phyloP scores from a whole-genome alignment of 805 yeast species.

The Yamadazyma endophytica region DNA sequence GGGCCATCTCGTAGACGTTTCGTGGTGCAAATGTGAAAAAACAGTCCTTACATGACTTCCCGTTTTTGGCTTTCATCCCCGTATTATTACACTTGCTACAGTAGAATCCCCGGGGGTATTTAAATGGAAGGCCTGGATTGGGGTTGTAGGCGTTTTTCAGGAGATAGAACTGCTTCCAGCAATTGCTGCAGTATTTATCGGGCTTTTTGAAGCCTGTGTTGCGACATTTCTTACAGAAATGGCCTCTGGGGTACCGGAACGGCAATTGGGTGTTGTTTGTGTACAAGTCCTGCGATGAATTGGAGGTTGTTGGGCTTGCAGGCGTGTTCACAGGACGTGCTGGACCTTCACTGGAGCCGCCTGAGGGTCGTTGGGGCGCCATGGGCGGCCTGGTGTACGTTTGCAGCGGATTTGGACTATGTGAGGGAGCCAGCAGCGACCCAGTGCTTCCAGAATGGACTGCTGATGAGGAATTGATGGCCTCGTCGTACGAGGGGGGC shows the following conservation, averaged over 20 bases:
- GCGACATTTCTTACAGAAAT: conserved; percentile 28
- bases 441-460: background rate
- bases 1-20: conserved; percentile 10
- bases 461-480: conserved; percentile 17
- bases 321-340: conserved; percentile 1
- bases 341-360: too few species aligned
- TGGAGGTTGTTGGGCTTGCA: conserved; percentile 7
- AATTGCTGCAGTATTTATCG: conserved; percentile 23
- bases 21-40: conserved; percentile 60
- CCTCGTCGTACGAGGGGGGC: conserved; percentile 50
- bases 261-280: conserved; percentile 15
- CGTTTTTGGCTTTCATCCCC: conserved; percentile 60
- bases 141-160: conserved; percentile 38
- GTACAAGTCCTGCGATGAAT: conserved; percentile 9
- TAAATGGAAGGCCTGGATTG: conserved; percentile 54
- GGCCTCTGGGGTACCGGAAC: conserved; percentile 26
- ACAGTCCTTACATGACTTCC: conserved; percentile 65
- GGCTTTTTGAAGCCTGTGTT: conserved; percentile 29
- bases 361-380: background rate
- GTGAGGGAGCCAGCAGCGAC: too few species aligned
- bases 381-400: conserved; percentile 3
- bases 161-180: conserved; percentile 28
- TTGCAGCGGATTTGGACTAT: conserved; percentile 4
- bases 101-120: conserved; percentile 56
- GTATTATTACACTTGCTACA: conserved; percentile 75